Base-by-base conservation (phyloP, 257 asterid genomes). In the Solanum tarijense region DNA sequence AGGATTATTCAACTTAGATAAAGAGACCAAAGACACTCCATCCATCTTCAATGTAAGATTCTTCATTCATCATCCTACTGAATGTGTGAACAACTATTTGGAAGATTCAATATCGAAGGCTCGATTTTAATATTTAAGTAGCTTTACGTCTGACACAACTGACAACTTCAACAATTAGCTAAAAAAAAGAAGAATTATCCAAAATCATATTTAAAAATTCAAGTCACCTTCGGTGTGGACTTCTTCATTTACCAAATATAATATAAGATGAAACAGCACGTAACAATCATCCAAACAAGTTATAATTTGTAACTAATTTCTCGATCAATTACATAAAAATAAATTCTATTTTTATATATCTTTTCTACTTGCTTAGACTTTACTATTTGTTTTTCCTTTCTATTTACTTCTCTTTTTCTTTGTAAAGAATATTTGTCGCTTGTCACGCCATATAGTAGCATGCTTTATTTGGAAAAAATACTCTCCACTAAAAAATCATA, bases 61-160 rank as follows among this genome's bases (percentile, higher is more conserved):
- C 73, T 66, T 66, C 73, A 12, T 66, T 12, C 4, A 9, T 62
- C 29, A 62, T 5, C 31, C 0, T 2, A 2, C 12, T 21, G 0
- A 8, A 60, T 21, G 27, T 21, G 12, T 60, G 8, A 38, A 9
- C 11, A 38, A 8, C 43, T 38, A 38, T 8, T 38, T 39, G 43
- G 43, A 18, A 6, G 65, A 20, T 20, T 58, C 27, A 58, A 7
- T 20, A 58, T 7, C 11, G 12, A 23, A 60, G 7, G 7, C 0
- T 65, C 16, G 0, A 65, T 0, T 65, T 11, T 5, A 11, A 65
- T 25, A 65, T n/a, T n/a, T 65, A 65, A n/a, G 0, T n/a, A 65
- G 7, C 0, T 65, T n/a, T 65, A 4, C 1, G 0, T n/a, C 2
- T 65, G 0, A 65, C 18, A n/a, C 0, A 65, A 4, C 0, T 60